Conservation (phyloP, 139 green algal genomes). For the Chlamydomonas sphaeroides region DNA sequence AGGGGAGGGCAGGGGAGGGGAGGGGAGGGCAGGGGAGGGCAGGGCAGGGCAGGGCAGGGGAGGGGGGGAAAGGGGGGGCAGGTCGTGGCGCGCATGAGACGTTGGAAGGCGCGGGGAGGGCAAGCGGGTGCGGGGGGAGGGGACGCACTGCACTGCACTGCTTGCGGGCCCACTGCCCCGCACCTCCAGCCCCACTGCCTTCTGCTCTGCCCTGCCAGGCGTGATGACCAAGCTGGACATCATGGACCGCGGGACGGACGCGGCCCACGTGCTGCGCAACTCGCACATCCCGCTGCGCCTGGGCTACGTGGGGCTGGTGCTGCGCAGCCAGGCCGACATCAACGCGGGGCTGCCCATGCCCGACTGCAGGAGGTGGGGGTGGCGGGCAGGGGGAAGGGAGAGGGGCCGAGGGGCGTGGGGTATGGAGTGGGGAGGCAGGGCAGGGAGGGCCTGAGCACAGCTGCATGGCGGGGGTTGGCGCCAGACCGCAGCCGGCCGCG, state of each 20-base stretch:
- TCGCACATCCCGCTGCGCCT: conserved; percentile 91
- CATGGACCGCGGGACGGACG: conserved; percentile 91
- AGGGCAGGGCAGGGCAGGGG: background rate
- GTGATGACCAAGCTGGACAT: conserved; percentile 92
- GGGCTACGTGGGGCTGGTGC: conserved; percentile 93
- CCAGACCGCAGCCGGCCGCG: too few species aligned
- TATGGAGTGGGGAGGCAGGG: too few species aligned
- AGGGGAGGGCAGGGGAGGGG: background rate
- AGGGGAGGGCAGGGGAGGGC: background rate
- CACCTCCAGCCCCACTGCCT: too few species aligned
- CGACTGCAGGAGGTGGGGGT: conserved; percentile 57
- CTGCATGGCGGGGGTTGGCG: too few species aligned
- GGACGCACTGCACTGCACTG: too few species aligned
- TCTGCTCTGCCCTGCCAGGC: conserved; percentile 46
- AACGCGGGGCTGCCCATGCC: conserved; percentile 61
- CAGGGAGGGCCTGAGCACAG: too few species aligned
- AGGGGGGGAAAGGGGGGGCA: too few species aligned
- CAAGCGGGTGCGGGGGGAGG: too few species aligned
- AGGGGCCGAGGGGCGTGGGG: too few species aligned
- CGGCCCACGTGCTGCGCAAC: conserved; percentile 81
- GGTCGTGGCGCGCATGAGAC: too few species aligned
- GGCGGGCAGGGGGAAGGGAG: background rate
- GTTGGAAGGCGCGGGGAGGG: too few species aligned
- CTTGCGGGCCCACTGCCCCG: too few species aligned
- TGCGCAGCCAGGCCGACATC: conserved; percentile 90